Conservation (phyloP, 495 filamentous ascomycete species). For the Penicillium silybi region DNA sequence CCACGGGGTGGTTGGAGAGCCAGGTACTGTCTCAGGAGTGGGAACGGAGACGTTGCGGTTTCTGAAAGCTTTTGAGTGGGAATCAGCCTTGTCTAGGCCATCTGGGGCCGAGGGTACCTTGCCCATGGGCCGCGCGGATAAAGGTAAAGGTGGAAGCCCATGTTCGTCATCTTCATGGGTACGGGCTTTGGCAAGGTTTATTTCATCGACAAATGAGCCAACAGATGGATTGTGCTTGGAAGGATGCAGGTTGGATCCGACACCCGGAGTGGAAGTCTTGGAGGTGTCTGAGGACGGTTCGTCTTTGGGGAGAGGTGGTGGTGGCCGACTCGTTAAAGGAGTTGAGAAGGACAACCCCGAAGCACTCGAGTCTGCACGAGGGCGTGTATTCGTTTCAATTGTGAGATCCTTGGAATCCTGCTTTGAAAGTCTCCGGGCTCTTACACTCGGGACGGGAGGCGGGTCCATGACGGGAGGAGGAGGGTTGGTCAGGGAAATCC, state of each 20-base stretch:
- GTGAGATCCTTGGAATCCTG: constrained; percentile 76
- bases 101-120: constrained; percentile 52
- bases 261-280: constrained; percentile 19
- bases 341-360: constrained; percentile 35
- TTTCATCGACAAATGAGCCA: constrained; percentile 28
- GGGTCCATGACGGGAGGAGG: constrained; percentile 32
- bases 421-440: constrained; percentile 76
- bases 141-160: constrained; percentile 36
- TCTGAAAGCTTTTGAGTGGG: constrained; percentile 67
- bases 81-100: constrained; percentile 70
- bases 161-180: constrained; percentile 40
- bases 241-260: constrained; percentile 19
- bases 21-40: constrained; percentile 61
- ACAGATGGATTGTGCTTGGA: constrained; percentile 32
- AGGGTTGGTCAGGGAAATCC: constrained; percentile 25
- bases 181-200: constrained; percentile 35
- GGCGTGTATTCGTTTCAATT: constrained; percentile 71
- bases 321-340: constrained; percentile 17
- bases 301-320: constrained; percentile 30
- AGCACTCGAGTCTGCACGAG: constrained; percentile 36
- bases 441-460: constrained; percentile 56
- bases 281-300: constrained; percentile 20
- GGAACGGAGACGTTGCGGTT: constrained; percentile 73
- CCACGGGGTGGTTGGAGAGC: constrained; percentile 70
- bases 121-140: constrained; percentile 43